Base-by-base conservation (phyloP, 2,329 filamentous ascomycete species). In the Aphanocladium album region DNA sequence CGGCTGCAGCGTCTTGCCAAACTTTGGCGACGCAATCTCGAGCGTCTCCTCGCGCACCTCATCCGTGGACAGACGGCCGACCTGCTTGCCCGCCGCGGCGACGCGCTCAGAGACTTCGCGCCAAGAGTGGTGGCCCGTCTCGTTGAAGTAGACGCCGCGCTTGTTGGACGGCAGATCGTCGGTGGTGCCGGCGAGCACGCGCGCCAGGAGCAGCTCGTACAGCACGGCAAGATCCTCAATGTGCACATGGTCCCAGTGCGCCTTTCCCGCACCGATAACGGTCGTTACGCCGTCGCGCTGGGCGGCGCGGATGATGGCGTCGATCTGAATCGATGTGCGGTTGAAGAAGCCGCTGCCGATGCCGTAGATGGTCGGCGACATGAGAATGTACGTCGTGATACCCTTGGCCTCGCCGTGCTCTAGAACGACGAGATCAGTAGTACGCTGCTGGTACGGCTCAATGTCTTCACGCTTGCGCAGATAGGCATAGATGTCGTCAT, bases 301-400 rank as follows among this genome's bases (percentile, higher is more conserved):
- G 1, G 73, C 70, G 1, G 68, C 62, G 19, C 68, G 64, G 4
- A 74, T 71, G 9, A 76, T 62, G 11, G 62, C 65, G n/a, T 65
- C 74, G 19, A 80, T 69, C 63, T 80, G 75, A 25, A 76, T 70
- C 16, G 74, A 74, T 1, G 64, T 62, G 9, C 62, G 68, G 41
- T 80, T 76, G 65, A 78, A 80, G 0, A 72, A 64, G 1, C 79
- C 79, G 1, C 68, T 71, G 7, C 79, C 77, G 1, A 64, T 60
- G 19, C 80, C 80, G 64, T 77, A 83, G 51, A 83, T 79, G 3
- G 74, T 73, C 0, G 78, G 78, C 0, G 73, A 70, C 73, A 79
- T 79, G 49, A 83, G 69, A 51, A 80, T 72, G 49, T 76, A 70
- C 0, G 80, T 79, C 60, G 75, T 74, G 2, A 84, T 74, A 11